Base-by-base conservation (phyloP, 345 rosid species). In the Arabidopsis arenosa region DNA sequence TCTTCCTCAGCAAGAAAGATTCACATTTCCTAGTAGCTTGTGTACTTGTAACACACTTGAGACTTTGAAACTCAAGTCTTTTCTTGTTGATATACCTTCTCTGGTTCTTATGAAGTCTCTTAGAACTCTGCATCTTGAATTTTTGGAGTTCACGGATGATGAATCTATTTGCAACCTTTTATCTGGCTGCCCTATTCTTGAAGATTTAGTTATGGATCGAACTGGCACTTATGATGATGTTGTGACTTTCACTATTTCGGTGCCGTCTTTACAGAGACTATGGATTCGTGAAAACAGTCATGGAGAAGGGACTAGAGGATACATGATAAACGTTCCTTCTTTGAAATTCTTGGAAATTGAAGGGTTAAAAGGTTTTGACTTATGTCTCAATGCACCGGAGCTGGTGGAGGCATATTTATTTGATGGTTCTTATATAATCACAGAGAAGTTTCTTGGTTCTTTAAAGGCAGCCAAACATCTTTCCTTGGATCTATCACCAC, bases 1-100 rank as follows among this genome's bases (percentile, higher is more conserved):
- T 13, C 3, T 7, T 9, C 36, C 36, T 13, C 4, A 0, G 13
- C 7, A 23, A 23, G 26, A 23, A 23, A 8, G 6, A 7, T 41
- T 26, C 52, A 23, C 13, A 63, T 63, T 63, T 41, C 52, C 52
- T 7, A 26, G 21, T 43, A 63, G 37, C 52, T 41, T 63, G 21
- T 63, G 21, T 26, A 63, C 52, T 43, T 63, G 37, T 43, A 63
- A 43, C 6, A 63, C 67, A 14, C 67, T 63, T 43, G 52, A 63
- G 36, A 63, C 67, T 7, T 14, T 63, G 52, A 62, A 62, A 43
- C 67, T 63, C 52, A 7, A 17, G 0, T 43, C 43, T 0, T 8
- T 7, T 7, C 3, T 2, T 41, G 18, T 41, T 7, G 36, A 41
- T 63, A 43, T 63, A 15, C 17, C 52, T 41, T 41, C 35, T 13